Percentiles rank a stretch among this genome's conserved stretches.
Conservation (phyloP, 2,329 filamentous ascomycete species). For the Colletotrichum tanaceti region DNA sequence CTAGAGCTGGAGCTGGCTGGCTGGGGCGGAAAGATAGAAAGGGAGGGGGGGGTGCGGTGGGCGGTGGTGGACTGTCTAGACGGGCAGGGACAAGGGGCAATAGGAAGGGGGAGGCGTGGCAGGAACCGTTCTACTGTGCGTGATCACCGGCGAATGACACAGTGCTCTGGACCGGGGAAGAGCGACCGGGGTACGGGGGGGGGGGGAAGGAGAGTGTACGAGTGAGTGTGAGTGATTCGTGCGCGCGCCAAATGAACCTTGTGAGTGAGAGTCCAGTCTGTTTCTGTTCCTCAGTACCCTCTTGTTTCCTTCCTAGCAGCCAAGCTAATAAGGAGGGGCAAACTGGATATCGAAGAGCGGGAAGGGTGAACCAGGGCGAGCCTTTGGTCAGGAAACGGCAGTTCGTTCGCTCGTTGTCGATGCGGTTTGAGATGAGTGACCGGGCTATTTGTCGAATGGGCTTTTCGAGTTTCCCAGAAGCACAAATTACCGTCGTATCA, state of each 20-base stretch:
- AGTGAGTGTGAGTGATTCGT: slow-evolving; percentile 17
- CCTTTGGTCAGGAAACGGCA: slow-evolving; percentile 24
- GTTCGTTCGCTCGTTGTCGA: slow-evolving; percentile 36
- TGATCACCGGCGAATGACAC: background rate
- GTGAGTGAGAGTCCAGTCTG: slow-evolving; percentile 10
- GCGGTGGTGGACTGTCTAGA: slow-evolving; percentile 29
- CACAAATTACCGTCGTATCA: slow-evolving; percentile 35
- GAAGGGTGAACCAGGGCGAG: slow-evolving; percentile 14
- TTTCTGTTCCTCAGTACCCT: slow-evolving; percentile 21
- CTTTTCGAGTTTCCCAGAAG: slow-evolving; percentile 27
- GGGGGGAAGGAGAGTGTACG: too few species aligned
- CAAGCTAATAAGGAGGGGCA: slow-evolving; percentile 31
- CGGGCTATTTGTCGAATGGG: slow-evolving; percentile 39
- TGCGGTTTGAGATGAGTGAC: slow-evolving; percentile 37
- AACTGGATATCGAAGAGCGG: slow-evolving; percentile 20
- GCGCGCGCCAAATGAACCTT: slow-evolving; percentile 11
- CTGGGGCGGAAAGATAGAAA: slow-evolving; percentile 40
- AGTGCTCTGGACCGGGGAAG: slow-evolving; percentile 37
- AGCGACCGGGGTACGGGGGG: slow-evolving; percentile 15
- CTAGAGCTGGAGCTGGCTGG: slow-evolving; percentile 39
- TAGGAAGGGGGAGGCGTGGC: slow-evolving; percentile 27
- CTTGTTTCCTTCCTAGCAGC: slow-evolving; percentile 23
- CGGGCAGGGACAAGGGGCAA: slow-evolving; percentile 33
- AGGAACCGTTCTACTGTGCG: slow-evolving; percentile 32
- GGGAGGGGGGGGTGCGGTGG: slow-evolving; percentile 41